phyloP scores from a whole-genome alignment of 106 monocot genomes.

The Dendrobium nobile region DNA sequence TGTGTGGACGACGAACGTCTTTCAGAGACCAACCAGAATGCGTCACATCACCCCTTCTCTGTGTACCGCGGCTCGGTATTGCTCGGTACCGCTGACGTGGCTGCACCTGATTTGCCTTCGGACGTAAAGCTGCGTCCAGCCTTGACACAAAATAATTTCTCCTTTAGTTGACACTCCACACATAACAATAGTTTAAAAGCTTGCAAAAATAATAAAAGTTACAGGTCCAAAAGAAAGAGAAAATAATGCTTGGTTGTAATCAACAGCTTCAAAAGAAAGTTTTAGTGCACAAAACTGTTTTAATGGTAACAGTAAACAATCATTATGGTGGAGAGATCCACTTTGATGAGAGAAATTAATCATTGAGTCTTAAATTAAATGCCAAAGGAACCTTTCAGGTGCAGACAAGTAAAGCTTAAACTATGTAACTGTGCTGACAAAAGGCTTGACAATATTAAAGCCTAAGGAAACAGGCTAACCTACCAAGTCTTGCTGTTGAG shows the following conservation, averaged over 20 bases:
- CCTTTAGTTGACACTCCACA: too few species aligned
- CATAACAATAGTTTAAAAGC: too few species aligned
- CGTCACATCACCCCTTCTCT: too few species aligned
- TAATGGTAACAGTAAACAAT: neutral
- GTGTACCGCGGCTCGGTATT: too few species aligned
- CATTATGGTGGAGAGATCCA: conserved; percentile 13
- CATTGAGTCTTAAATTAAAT: conserved; percentile 16
- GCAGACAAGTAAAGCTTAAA: conserved; percentile 47
- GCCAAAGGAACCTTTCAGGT: conserved; percentile 10
- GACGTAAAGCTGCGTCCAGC: too few species aligned
- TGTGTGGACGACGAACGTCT: too few species aligned
- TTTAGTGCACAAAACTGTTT: neutral
- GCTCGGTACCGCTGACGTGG: too few species aligned
- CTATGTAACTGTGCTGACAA: conserved; percentile 30
- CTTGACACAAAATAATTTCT: too few species aligned
- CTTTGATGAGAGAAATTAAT: conserved; percentile 10
- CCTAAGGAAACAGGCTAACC: conserved; percentile 22
- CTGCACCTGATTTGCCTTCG: too few species aligned
- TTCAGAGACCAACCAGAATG: too few species aligned
- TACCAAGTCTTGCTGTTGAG: conserved; percentile 29
- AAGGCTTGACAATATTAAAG: conserved; percentile 30
- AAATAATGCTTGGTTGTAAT: neutral
- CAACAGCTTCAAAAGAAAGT: neutral
- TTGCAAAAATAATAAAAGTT: too few species aligned
- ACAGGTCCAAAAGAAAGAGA: too few species aligned